Evolutionary conservation across 2,329 filamentous ascomycete genomes (phyloP).

Genomic region (Colletotrichum ledebouriae): DNA sequence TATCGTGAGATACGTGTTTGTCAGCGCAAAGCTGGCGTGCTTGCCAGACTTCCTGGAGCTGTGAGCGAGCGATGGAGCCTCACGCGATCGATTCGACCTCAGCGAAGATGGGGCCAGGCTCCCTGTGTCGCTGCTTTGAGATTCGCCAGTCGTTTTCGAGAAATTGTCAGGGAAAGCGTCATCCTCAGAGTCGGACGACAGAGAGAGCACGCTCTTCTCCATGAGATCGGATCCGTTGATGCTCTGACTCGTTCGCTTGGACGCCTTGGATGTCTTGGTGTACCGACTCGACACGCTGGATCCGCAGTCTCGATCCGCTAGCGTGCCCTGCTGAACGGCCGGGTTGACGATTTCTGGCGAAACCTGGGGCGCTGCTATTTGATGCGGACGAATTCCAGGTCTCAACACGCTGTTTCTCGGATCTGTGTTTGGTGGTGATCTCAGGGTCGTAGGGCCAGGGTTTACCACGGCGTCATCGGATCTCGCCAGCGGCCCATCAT

Average conservation of each 20-base stretch:
- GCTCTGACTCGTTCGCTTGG: constrained; percentile 62
- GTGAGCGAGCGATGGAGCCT: constrained; percentile 45
- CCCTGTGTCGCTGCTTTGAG: constrained; percentile 37
- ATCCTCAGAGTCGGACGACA: constrained; percentile 71
- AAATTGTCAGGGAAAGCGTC: constrained; percentile 53
- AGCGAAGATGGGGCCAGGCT: constrained; percentile 32
- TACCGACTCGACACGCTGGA: constrained; percentile 69
- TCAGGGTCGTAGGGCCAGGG: constrained; percentile 26
- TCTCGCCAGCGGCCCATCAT: constrained; percentile 32
- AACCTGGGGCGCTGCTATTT: constrained; percentile 5
- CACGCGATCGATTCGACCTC: constrained; percentile 40
- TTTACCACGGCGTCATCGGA: constrained; percentile 15
- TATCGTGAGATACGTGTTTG: constrained; percentile 59
- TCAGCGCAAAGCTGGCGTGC: constrained; percentile 56
- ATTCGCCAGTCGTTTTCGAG: constrained; percentile 46
- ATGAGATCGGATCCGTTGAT: constrained; percentile 65
- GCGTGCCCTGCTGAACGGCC: constrained; percentile 33
- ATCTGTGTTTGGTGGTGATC: constrained; percentile 29
- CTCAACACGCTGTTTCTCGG: constrained; percentile 13
- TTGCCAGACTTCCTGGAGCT: constrained; percentile 53
- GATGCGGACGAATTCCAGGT: constrained; percentile 22
- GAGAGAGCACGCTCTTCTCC: constrained; percentile 67
- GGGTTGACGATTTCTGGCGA: neutral
- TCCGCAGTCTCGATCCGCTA: constrained; percentile 37
- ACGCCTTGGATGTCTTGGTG: constrained; percentile 67